Evolutionary conservation across 805 yeast species (phyloP).

Genomic region (Lipomyces yamadae): DNA sequence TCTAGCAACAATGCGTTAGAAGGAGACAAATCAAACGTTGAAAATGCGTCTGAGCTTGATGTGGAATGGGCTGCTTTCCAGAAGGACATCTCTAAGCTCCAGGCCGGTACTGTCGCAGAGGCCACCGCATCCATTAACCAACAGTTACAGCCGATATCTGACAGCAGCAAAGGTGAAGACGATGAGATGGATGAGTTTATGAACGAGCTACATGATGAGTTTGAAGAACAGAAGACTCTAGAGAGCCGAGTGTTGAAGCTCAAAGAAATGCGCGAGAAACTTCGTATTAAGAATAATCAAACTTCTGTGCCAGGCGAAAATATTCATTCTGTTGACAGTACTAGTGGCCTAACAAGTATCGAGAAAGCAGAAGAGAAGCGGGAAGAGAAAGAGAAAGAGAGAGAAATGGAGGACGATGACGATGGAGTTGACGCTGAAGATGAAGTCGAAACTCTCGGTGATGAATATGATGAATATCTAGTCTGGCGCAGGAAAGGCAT

Average conservation of each 20-base stretch:
- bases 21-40: neutral
- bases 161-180: neutral
- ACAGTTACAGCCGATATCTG: neutral
- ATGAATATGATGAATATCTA: slow-evolving; percentile 1
- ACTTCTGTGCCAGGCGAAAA: neutral
- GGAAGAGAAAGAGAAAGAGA: slow-evolving; percentile 20
- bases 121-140: slow-evolving; percentile 7
- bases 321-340: neutral
- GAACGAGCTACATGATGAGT: slow-evolving; percentile 25
- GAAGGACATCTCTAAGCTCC: slow-evolving; percentile 27
- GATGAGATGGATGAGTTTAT: slow-evolving; percentile 23
- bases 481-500: neutral
- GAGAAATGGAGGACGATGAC: slow-evolving; percentile 16
- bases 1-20: too few species aligned
- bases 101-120: slow-evolving; percentile 11
- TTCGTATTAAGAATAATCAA: slow-evolving; percentile 11
- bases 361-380: slow-evolving; percentile 17
- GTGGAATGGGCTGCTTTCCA: slow-evolving; percentile 38
- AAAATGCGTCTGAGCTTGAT: slow-evolving; percentile 14
- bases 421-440: slow-evolving; percentile 26
- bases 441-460: slow-evolving; percentile 15
- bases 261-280: slow-evolving; percentile 27
- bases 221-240: slow-evolving; percentile 32
- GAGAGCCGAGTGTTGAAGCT: slow-evolving; percentile 27
- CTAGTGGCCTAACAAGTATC: neutral